A percentile compares a stretch with the other conserved stretches of the same genome.
phyloP scores from a whole-genome alignment of 75 land plant genomes.

The Gnetum montanum region DNA sequence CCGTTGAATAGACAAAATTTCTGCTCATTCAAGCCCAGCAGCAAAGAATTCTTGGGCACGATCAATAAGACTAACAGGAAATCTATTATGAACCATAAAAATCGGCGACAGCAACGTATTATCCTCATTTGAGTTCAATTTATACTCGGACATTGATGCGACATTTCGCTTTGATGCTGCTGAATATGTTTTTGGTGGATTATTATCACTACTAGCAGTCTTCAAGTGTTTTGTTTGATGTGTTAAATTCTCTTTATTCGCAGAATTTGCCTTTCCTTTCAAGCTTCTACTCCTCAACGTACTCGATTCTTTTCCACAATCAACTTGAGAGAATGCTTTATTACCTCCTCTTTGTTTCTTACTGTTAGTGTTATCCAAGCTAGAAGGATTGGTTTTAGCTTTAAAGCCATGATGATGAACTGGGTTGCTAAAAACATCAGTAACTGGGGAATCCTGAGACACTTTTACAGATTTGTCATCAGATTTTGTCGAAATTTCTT shows the following conservation, averaged over 20 bases:
- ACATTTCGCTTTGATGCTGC: conserved; percentile 16
- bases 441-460: background rate
- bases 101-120: conserved; percentile 18
- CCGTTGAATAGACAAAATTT: background rate
- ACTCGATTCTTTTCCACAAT: background rate
- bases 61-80: conserved; percentile 51
- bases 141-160: conserved; percentile 13
- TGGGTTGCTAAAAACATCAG: background rate
- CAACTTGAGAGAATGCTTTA: conserved; percentile 4
- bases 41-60: conserved; percentile 75
- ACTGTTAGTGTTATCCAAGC: conserved; percentile 1
- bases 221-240: conserved; percentile 2
- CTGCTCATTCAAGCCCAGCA: conserved; percentile 13
- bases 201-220: conserved; percentile 1
- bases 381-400: conserved; percentile 8
- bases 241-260: background rate
- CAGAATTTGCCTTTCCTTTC: background rate
- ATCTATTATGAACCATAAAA: conserved; percentile 53
- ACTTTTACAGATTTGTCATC: conserved; percentile 4
- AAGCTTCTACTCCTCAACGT: background rate
- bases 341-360: conserved; percentile 1
- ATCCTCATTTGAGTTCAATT: conserved; percentile 17
- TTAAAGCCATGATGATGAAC: background rate
- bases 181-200: conserved; percentile 10
- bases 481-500: conserved; percentile 12